A percentile compares a stretch with the other conserved stretches of the same genome.
phyloP scores from a whole-genome alignment of 768 basidiomycete genomes.

The Saitozyma podzolica region DNA sequence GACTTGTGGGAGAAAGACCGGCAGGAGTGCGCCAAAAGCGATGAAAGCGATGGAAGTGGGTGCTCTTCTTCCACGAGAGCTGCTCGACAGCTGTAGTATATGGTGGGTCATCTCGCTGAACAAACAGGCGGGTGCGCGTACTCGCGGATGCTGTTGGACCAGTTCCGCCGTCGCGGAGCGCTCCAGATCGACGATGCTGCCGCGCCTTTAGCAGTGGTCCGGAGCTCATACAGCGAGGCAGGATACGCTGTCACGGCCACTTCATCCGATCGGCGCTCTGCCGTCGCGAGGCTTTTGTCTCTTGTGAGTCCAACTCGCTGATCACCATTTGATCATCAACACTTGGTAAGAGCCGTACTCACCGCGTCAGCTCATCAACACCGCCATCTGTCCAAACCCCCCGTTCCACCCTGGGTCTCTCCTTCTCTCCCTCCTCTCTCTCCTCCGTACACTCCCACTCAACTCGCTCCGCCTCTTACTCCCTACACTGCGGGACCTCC shows the following conservation, averaged over 20 bases:
- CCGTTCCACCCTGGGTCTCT: slow-evolving; percentile 26
- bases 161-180: slow-evolving; percentile 24
- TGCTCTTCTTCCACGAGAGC: background rate
- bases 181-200: slow-evolving; percentile 24
- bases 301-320: slow-evolving; percentile 7
- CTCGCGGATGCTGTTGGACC: slow-evolving; percentile 27
- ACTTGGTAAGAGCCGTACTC: background rate
- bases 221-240: slow-evolving; percentile 1
- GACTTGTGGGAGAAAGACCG: slow-evolving; percentile 33
- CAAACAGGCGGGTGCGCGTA: slow-evolving; percentile 2
- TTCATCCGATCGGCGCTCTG: background rate
- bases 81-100: background rate
- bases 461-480: background rate
- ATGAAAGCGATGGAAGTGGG: slow-evolving; percentile 10
- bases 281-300: slow-evolving; percentile 3
- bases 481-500: background rate
- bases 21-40: slow-evolving; percentile 1
- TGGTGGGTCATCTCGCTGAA: background rate
- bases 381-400: slow-evolving; percentile 1
- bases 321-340: background rate
- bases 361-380: slow-evolving; percentile 20
- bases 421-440: slow-evolving; percentile 8
- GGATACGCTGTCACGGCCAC: background rate
- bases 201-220: slow-evolving; percentile 11
- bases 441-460: slow-evolving; percentile 13